These are phyloP conservation scores for Sporisorium iseilematis-ciliati DNA, from an alignment of 1,284 basidiomycete genomes.

Conservation along the genomic window DNA sequence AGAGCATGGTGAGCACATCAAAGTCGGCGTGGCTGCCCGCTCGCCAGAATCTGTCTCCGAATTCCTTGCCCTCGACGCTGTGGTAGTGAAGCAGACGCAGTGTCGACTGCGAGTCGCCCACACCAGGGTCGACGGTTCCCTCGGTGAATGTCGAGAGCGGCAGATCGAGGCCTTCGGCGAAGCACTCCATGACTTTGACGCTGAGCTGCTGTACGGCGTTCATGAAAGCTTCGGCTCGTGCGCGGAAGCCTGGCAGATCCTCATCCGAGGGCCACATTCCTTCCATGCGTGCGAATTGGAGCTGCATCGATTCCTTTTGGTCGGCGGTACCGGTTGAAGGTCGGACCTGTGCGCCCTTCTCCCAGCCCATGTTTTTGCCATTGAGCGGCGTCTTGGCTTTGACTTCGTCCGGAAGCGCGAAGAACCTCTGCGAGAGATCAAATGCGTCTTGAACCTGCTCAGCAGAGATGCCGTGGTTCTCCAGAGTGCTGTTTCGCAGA, in stretches of 20 bases:
- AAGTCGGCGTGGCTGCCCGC: constrained; percentile 77
- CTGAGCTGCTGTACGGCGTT: constrained; percentile 73
- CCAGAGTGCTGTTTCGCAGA: constrained; percentile 54
- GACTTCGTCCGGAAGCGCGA: constrained; percentile 73
- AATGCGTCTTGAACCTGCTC: constrained; percentile 75
- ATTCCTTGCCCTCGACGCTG: constrained; percentile 68
- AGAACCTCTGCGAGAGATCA: constrained; percentile 74
- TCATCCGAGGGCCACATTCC: constrained; percentile 76
- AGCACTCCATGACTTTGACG: constrained; percentile 72
- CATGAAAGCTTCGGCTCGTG: constrained; percentile 74
- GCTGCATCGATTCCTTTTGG: constrained; percentile 72
- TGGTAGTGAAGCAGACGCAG: constrained; percentile 76
- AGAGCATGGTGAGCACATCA: constrained; percentile 75
- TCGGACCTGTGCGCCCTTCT: constrained; percentile 71
- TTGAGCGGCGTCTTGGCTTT: constrained; percentile 75
- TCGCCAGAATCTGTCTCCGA: constrained; percentile 70
- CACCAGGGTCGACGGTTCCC: constrained; percentile 53
- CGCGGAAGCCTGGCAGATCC: constrained; percentile 75
- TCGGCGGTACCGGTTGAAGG: constrained; percentile 71
- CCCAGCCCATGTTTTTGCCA: constrained; percentile 72
- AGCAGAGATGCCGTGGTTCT: constrained; percentile 71
- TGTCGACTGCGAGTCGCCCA: constrained; percentile 73
- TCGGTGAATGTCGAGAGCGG: constrained; percentile 71
- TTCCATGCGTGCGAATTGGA: constrained; percentile 70
- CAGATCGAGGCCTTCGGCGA: constrained; percentile 73